phyloP scores from a whole-genome alignment of 371 early-diverging fungal species.

The Lichtheimia hyalospora region DNA sequence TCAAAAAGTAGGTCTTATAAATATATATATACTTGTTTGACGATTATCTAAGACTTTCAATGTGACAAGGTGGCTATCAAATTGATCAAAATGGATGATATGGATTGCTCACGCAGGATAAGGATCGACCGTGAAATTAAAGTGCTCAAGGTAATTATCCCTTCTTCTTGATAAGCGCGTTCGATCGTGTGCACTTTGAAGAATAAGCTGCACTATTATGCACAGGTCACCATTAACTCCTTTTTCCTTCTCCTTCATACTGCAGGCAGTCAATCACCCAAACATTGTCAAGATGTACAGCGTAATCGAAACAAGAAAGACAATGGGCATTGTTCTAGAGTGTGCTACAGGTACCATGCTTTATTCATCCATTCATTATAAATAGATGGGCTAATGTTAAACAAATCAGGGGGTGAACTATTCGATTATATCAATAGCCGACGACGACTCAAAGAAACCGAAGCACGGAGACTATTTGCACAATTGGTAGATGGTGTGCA shows the following conservation, averaged over 20 bases:
- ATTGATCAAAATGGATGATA: slow-evolving; percentile 77
- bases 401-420: slow-evolving; percentile 79
- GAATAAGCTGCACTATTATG: background rate
- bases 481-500: slow-evolving; percentile 91
- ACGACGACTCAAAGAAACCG: slow-evolving; percentile 86
- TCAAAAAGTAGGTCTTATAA: slow-evolving; percentile 72
- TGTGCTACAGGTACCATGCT: slow-evolving; percentile 78
- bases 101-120: slow-evolving; percentile 74
- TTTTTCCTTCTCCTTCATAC: too few relatives aligned
- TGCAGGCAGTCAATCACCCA: slow-evolving; percentile 80
- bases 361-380: too few relatives aligned
- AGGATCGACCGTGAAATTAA: slow-evolving; percentile 84
- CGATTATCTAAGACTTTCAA: background rate
- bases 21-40: background rate
- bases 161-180: background rate
- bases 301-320: slow-evolving; percentile 93
- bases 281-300: slow-evolving; percentile 93
- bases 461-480: slow-evolving; percentile 90
- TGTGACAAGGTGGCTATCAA: slow-evolving; percentile 77
- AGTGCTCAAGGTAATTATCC: slow-evolving; percentile 69
- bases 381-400: too few relatives aligned
- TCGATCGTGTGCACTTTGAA: background rate
- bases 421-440: slow-evolving; percentile 96
- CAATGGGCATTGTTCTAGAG: slow-evolving; percentile 94
- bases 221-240: too few relatives aligned